Conservation (phyloP, 805 yeast genomes). For the Zygoascus flipseniorum region DNA sequence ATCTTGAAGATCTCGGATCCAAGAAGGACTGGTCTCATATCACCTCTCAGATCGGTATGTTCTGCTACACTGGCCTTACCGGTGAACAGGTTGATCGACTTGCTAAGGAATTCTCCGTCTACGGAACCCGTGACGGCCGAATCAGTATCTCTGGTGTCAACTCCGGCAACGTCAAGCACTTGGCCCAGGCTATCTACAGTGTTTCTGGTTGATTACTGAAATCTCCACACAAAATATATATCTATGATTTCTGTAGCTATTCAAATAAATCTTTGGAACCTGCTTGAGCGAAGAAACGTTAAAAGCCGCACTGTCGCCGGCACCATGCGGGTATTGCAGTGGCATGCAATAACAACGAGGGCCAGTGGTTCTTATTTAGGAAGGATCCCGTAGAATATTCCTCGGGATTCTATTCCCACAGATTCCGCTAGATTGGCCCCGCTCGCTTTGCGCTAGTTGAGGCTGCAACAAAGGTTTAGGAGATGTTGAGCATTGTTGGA, state of each 20-base stretch:
- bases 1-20: slow-evolving; percentile 47
- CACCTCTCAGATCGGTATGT: slow-evolving; percentile 91
- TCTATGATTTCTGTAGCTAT: background rate
- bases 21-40: slow-evolving; percentile 78
- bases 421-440: too few species aligned
- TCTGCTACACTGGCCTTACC: slow-evolving; percentile 78
- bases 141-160: slow-evolving; percentile 86
- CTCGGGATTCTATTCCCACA: too few species aligned
- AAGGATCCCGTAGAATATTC: too few species aligned
- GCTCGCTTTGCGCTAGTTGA: too few species aligned
- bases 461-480: too few species aligned
- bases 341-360: too few species aligned
- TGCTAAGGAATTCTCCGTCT: slow-evolving; percentile 65
- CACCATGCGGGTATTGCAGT: too few species aligned
- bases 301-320: too few species aligned
- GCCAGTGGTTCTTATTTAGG: too few species aligned
- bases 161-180: slow-evolving; percentile 59
- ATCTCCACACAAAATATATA: background rate
- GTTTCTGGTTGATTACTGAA: slow-evolving; percentile 18
- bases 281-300: too few species aligned
- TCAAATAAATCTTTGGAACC: background rate
- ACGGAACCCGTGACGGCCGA: slow-evolving; percentile 86
- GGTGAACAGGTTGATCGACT: slow-evolving; percentile 63
- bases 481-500: too few species aligned
- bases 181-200: slow-evolving; percentile 32